A percentile compares a stretch with the other conserved stretches of the same genome.
Conservation (phyloP, 768 basidiomycete species). For the Gymnopilus dilepis region DNA sequence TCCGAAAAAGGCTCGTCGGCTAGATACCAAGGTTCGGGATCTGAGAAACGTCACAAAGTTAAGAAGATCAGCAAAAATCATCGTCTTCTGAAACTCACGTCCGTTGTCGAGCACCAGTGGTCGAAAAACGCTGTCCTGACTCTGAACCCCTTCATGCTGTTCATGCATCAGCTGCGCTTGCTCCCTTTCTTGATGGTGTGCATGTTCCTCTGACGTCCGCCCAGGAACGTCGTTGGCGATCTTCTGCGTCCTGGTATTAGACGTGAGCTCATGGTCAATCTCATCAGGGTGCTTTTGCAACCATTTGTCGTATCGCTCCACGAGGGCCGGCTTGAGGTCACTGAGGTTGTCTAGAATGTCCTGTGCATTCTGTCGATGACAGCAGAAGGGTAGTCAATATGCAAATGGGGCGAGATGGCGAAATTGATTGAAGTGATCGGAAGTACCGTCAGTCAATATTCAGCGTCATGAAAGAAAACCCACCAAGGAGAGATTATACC, state of each 20-base stretch:
- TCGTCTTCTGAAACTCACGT: no score
- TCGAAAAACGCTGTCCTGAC: no score
- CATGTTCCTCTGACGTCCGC: slow-evolving; percentile 29
- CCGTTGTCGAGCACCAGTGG: no score
- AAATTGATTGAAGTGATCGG: slow-evolving; percentile 3
- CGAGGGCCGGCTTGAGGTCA: slow-evolving; percentile 66
- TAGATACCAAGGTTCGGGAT: no score
- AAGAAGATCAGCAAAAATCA: no score
- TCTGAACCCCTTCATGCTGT: no score
- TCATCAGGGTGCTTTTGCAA: slow-evolving; percentile 46
- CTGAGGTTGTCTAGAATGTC: slow-evolving; percentile 72
- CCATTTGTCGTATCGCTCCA: slow-evolving; percentile 71
- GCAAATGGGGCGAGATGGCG: neutral
- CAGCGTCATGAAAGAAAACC: slow-evolving; percentile 31
- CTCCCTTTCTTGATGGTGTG: slow-evolving; percentile 33
- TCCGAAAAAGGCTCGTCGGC: neutral
- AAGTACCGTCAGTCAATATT: neutral
- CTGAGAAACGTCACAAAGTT: no score
- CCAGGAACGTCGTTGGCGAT: slow-evolving; percentile 23
- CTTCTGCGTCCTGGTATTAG: slow-evolving; percentile 32
- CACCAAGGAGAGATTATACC: slow-evolving; percentile 72
- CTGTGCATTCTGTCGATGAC: slow-evolving; percentile 65
- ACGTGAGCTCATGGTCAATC: slow-evolving; percentile 30
- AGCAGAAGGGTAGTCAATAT: neutral
- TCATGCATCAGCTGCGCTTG: no score